Evolutionary conservation across 2,329 filamentous ascomycete genomes (phyloP), one percentile per base, ranked within the genome.

Genomic region (Aspergillus puulaauensis): DNA sequence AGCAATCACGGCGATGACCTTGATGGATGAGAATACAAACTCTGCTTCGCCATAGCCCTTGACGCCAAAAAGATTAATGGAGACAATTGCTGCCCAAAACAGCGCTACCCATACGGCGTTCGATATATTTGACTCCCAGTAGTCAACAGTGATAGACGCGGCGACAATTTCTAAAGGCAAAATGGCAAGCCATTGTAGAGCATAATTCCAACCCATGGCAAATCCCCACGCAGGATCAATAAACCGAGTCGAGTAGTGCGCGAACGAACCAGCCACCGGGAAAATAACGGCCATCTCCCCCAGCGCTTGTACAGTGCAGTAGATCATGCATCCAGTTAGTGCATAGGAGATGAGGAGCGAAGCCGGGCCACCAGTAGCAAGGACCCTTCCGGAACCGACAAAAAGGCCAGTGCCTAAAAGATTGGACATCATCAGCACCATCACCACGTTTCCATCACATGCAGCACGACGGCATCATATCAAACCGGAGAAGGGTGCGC

Each of bases 181-280:
- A 0, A 93, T 86, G 37, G 91, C 83, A 2, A 96, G 82, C 93
- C 93, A 96, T 75, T 96, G 90, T 64, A 96, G 73, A 4, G 90
- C 90, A 73, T 96, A 96, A 69, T 96, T 96, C 91, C 91, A 96
- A 15, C 91, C 92, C 90, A 96, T 96, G 47, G 91, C 90, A 70
- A 96, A 96, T 0, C 92, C 92, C 91, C 91, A 96, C 0, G 93
- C 93, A 1, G 93, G 93, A 69, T 97, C 92, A 17, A 98, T 76
- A 68, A 98, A 97, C 17, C 93, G 86, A 31, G 91, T 96, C 17
- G 93, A 95, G 77, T 93, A 97, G 7, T 91, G 88, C 1, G 91
- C 91, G 71, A 97, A 98, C 3, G 92, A 96, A 56, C 93, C 93
- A 21, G 93, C 90, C 23, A 97, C 89, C 3, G 93, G 93, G 66